Base-by-base conservation (phyloP, 148 eudicot species). In the Heliosperma pusillum region DNA sequence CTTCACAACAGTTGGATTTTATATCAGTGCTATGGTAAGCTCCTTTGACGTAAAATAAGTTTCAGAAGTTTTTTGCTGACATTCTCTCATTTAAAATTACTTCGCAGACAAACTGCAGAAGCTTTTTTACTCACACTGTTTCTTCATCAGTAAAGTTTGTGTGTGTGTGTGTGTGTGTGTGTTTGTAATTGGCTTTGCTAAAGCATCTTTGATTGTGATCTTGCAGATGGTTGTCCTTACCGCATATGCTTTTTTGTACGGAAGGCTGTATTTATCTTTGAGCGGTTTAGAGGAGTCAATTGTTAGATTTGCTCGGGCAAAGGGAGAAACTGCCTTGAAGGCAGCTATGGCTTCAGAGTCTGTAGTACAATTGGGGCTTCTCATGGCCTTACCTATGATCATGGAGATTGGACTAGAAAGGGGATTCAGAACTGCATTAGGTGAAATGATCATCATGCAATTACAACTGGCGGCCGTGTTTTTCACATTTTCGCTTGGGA, bases 361-460 rank as follows among this genome's bases (percentile, higher is more conserved):
- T 16, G 76, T 91, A 21, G 92, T 91, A 61, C 96, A 91, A 81
- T 33, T 91, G 57, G 96, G 96, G 69, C 78, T 91, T 53, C 75
- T 91, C 47, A 91, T 87, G 92, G 87, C 96, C 36, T 89, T 91
- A 83, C 96, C 96, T 71, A 91, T 91, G 96, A 80, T 91, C 69
- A 91, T 89, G 89, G 96, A 91, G 80, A 91, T 86, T 74, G 92
- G 92, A 74, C 83, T 91, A 1, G 96, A 91, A 78, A 87, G 87
- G 76, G 96, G 96, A 21, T 91, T 91, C 79, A 85, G 87, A 83
- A 86, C 88, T 63, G 96, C 96, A 67, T 66, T 88, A 13, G 80
- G 90, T 22, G 92, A 91, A 57, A 68, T 89, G 47, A 83, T 87
- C 60, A 86, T 83, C 67, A 91, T 91, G 96, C 87, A 88, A 59